Base-by-base conservation (phyloP, 192 early-diverging fungal genomes). In the Dispira simplex region DNA sequence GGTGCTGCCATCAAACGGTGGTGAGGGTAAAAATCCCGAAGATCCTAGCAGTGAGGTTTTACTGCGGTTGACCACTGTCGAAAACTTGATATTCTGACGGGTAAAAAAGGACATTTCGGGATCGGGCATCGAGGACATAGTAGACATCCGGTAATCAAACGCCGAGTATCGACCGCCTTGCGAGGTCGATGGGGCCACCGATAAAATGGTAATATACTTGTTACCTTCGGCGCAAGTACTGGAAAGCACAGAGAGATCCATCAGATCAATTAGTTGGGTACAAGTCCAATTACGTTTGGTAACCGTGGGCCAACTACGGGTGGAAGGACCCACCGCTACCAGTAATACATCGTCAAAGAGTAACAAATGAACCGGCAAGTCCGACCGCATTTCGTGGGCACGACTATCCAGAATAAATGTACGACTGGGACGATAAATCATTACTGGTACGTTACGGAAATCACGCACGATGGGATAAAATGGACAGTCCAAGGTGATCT, bases 351-450 rank as follows among this genome's bases (percentile, higher is more conserved):
- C 59, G n/a, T 62, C 44, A 39, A 62, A 62, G 11, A 62, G 59
- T 13, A 62, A 46, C 18, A 62, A 43, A 11, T 45, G 59, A 14
- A 44, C 4, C 8, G 43, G n/a, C 11, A n/a, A 46, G 44, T 62
- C 59, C 0, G 44, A 46, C 44, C 59, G 59, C 44, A 62, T 39
- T 45, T 62, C 59, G 8, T 25, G 44, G 10, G 26, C 59, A n/a
- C 20, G 23, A 8, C 44, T 62, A 23, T 62, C 59, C 10, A 21
- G 44, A 45, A 62, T 62, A 43, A 44, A 62, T 11, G 16, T 39
- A 12, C 59, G 59, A 45, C 59, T 46, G 14, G 59, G 59, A 16
- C 59, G 59, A 43, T 62, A 62, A n/a, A 62, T 39, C 59, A 62
- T 62, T 10, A 62, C 16, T 9, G 59, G 59, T n/a, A 62, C 43